Conservation (phyloP, 2,329 filamentous ascomycete species). For the Metarhizium robertsii region DNA sequence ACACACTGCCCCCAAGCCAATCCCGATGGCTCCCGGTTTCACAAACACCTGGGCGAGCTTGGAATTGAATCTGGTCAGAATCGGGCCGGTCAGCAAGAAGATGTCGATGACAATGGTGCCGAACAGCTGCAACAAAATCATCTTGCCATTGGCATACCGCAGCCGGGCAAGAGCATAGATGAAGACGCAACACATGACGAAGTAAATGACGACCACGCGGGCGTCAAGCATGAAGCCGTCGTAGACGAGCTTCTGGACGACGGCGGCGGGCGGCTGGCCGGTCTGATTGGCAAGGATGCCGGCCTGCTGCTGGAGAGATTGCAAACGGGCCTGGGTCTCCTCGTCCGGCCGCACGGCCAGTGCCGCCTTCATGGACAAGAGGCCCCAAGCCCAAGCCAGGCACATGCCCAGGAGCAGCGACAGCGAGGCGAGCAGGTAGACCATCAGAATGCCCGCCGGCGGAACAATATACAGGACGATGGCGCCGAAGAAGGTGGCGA, state of each 20-base stretch:
- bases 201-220: constrained; percentile 29
- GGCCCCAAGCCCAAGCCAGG: constrained; percentile 39
- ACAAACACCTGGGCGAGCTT: constrained; percentile 29
- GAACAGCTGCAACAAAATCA: constrained; percentile 34
- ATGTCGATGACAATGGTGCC: constrained; percentile 36
- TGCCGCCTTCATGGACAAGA: constrained; percentile 38
- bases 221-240: constrained; percentile 38
- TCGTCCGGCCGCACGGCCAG: constrained; percentile 29
- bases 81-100: constrained; percentile 32
- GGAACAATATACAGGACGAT: constrained; percentile 35
- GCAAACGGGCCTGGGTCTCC: constrained; percentile 24
- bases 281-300: constrained; percentile 21
- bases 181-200: constrained; percentile 29
- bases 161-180: constrained; percentile 34
- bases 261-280: constrained; percentile 11
- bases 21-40: constrained; percentile 34
- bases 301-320: constrained; percentile 25
- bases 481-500: constrained; percentile 34
- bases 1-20: constrained; percentile 33
- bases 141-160: constrained; percentile 34
- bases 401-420: constrained; percentile 36
- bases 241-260: constrained; percentile 28
- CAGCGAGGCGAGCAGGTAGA: constrained; percentile 32
- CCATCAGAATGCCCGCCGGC: constrained; percentile 33
- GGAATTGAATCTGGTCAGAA: constrained; percentile 29